Conservation (phyloP, 495 filamentous ascomycete genomes). For the Massariosphaeria phaeospora region DNA sequence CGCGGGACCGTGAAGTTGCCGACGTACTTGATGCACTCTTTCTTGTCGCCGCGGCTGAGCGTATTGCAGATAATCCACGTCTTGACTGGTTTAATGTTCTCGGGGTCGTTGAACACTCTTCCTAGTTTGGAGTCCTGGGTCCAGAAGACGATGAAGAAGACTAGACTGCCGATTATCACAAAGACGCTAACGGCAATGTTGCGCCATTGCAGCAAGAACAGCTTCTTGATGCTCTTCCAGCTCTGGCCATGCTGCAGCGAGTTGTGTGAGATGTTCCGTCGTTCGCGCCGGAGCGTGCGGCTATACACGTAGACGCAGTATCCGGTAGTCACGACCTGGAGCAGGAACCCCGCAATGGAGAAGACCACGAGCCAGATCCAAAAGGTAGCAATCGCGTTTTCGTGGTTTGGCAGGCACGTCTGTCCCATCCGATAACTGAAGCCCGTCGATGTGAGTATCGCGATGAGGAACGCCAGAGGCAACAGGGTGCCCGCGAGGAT, state of each 20-base stretch:
- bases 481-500: conserved; percentile 33
- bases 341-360: conserved; percentile 28
- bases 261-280: not conserved
- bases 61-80: conserved; percentile 38
- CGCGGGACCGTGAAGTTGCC: conserved; percentile 25
- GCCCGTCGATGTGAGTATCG: conserved; percentile 31
- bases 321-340: conserved; percentile 35
- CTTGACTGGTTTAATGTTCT: conserved; percentile 26
- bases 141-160: conserved; percentile 37
- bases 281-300: conserved; percentile 14
- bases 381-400: conserved; percentile 34
- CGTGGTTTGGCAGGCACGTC: conserved; percentile 39
- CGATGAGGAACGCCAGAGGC: conserved; percentile 33
- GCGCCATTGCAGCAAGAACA: conserved; percentile 40
- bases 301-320: conserved; percentile 39
- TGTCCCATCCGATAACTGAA: conserved; percentile 38
- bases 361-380: conserved; percentile 40
- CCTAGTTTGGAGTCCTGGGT: conserved; percentile 30
- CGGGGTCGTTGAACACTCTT: conserved; percentile 12
- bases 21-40: conserved; percentile 32
- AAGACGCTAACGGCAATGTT: conserved; percentile 34
- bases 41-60: conserved; percentile 33
- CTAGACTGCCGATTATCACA: conserved; percentile 32
- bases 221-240: conserved; percentile 32
- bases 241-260: conserved; percentile 5